phyloP scores from a whole-genome alignment of 2,329 filamentous ascomycete species.

The Trichoderma polysporum region DNA sequence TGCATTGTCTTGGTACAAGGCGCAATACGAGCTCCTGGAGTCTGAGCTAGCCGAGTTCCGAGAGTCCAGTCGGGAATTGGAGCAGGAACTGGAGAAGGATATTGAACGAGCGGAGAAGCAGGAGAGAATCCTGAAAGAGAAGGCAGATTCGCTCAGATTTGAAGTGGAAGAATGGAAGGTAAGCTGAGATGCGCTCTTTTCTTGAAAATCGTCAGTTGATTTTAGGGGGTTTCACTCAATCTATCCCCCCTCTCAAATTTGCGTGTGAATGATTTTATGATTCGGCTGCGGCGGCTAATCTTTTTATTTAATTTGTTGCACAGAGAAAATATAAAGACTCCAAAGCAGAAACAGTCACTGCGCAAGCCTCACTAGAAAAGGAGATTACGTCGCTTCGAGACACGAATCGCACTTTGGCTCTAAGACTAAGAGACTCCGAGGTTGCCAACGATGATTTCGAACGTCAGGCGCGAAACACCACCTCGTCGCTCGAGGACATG shows the following conservation, averaged over 20 bases:
- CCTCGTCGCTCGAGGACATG: conserved; percentile 92
- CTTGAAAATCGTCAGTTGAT: not conserved
- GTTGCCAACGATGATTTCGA: conserved; percentile 99
- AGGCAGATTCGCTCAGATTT: conserved; percentile 78
- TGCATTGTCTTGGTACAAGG: conserved; percentile 90
- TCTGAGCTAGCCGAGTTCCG: conserved; percentile 91
- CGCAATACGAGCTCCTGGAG: conserved; percentile 91
- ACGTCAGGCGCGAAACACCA: conserved; percentile 91
- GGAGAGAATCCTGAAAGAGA: conserved; percentile 81
- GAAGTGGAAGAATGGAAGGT: conserved; percentile 99
- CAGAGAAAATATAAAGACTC: conserved; percentile 95
- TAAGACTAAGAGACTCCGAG: conserved; percentile 89
- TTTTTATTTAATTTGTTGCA: not conserved
- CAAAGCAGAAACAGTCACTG: conserved; percentile 80
- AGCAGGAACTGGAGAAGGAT: conserved; percentile 93
- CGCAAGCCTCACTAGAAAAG: conserved; percentile 86
- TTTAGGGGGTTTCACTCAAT: not conserved
- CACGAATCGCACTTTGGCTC: conserved; percentile 73
- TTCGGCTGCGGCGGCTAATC: conserved; percentile 20
- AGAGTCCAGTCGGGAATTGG: conserved; percentile 87
- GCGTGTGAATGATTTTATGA: not conserved
- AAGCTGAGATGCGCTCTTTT: conserved; percentile 34
- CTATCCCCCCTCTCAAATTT: not conserved
- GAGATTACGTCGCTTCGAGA: conserved; percentile 93
- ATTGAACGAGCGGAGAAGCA: conserved; percentile 93